A percentile compares a stretch with the other conserved stretches of the same genome.
phyloP scores from a whole-genome alignment of 495 filamentous ascomycete species.

The Copromyces sp. region DNA sequence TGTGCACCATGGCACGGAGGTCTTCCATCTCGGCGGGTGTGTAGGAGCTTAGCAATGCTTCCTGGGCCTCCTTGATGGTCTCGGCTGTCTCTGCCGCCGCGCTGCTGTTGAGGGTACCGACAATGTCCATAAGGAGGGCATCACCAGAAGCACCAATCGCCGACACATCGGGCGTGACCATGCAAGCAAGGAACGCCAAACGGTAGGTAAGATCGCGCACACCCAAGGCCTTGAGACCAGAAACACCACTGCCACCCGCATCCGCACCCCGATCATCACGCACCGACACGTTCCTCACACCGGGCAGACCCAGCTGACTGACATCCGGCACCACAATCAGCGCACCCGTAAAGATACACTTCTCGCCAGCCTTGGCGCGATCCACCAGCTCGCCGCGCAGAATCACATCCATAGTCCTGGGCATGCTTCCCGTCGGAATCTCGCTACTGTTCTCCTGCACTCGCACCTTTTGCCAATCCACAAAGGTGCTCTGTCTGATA shows the following conservation, averaged over 20 bases:
- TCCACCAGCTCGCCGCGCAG: conserved; percentile 98
- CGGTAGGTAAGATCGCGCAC: conserved; percentile 94
- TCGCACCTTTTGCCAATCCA: conserved; percentile 98
- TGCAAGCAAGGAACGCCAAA: conserved; percentile 93
- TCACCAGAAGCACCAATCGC: conserved; percentile 49
- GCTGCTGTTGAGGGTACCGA: conserved; percentile 69
- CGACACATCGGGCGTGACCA: conserved; percentile 87
- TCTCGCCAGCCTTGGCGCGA: conserved; percentile 91
- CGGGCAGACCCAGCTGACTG: conserved; percentile 86
- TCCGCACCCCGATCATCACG: conserved; percentile 77
- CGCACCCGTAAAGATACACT: conserved; percentile 93
- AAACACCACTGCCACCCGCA: conserved; percentile 70
- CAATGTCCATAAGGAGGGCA: conserved; percentile 50
- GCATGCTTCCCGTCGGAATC: conserved; percentile 98
- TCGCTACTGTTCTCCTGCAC: conserved; percentile 97
- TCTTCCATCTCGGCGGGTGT: conserved; percentile 81
- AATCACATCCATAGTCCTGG: conserved; percentile 94
- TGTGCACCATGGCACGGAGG: conserved; percentile 84
- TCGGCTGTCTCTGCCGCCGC: conserved; percentile 49
- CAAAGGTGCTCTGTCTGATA: conserved; percentile 93
- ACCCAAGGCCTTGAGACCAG: conserved; percentile 82
- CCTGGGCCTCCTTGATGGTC: conserved; percentile 75
- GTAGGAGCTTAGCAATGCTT: conserved; percentile 74
- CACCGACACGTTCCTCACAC: conserved; percentile 72
- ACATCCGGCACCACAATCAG: conserved; percentile 96